Percentiles rank a stretch among this genome's conserved stretches.
Conservation (phyloP, 2,329 filamentous ascomycete genomes). For the Graphilbum fragrans region DNA sequence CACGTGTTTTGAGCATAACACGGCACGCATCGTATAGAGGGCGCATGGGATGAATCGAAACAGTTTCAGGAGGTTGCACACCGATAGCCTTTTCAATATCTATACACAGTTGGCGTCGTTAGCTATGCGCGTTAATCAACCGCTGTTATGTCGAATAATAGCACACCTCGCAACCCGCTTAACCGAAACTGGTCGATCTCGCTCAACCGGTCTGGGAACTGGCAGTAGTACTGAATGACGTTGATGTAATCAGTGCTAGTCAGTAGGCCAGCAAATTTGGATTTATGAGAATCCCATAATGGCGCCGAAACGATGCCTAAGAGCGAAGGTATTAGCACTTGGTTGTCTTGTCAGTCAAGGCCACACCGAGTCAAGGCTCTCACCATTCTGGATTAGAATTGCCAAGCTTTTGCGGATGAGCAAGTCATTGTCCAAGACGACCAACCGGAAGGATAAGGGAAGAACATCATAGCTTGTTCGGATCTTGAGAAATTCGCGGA, state of each 20-base stretch:
- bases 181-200: constrained; percentile 90
- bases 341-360: too few relatives aligned
- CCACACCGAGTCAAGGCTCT: too few relatives aligned
- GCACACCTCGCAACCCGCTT: constrained; percentile 73
- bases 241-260: constrained; percentile 98
- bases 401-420: constrained; percentile 95
- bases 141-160: not conserved
- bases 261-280: constrained; percentile 84
- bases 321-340: not conserved
- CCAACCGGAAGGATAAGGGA: constrained; percentile 87
- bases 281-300: constrained; percentile 88
- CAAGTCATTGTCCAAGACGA: constrained; percentile 88
- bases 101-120: constrained; percentile 24
- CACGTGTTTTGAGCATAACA: constrained; percentile 86
- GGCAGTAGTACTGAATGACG: constrained; percentile 97
- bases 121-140: too few relatives aligned
- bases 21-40: constrained; percentile 93
- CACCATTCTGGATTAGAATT: constrained; percentile 92
- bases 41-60: constrained; percentile 84
- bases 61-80: constrained; percentile 80
- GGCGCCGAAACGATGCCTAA: constrained; percentile 93
- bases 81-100: constrained; percentile 94
- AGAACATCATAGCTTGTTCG: constrained; percentile 97
- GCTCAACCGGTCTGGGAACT: constrained; percentile 80
- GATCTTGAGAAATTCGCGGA: constrained; percentile 88